A percentile compares a stretch with the other conserved stretches of the same genome.
Conservation (phyloP, 306 rosid species). For the Castanea crenata region DNA sequence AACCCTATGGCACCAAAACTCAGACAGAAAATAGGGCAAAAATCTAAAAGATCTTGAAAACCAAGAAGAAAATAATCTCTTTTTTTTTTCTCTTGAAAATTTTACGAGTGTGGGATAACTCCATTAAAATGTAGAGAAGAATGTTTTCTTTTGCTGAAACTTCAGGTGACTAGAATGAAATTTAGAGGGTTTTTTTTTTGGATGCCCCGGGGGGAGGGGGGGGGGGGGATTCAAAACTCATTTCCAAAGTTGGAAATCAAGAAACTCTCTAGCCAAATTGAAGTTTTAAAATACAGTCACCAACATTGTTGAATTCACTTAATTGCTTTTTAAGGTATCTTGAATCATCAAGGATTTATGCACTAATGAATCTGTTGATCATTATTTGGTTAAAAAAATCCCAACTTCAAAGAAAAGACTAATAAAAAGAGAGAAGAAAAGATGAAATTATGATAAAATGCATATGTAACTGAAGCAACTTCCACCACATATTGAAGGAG, state of each 20-base stretch:
- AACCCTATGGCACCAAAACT: not conserved
- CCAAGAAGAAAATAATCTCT: not conserved
- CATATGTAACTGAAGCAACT: not conserved
- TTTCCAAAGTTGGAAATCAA: not conserved
- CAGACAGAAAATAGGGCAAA: not conserved
- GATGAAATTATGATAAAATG: not conserved
- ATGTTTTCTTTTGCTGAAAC: not conserved
- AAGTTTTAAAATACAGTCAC: not conserved
- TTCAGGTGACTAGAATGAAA: no score
- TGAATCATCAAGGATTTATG: not conserved
- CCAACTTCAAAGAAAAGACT: not conserved
- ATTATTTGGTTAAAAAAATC: not conserved
- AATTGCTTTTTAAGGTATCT: not conserved
- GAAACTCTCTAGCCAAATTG: not conserved
- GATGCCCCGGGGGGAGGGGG: no score
- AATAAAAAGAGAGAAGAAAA: not conserved
- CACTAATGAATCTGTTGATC: not conserved
- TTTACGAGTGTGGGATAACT: not conserved
- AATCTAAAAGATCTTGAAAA: not conserved
- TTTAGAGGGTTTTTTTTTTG: no score
- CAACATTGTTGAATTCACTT: not conserved
- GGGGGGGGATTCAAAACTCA: not conserved
- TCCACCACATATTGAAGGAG: not conserved
- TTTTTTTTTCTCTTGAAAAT: not conserved
- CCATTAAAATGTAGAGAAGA: not conserved